Percentiles rank a stretch among this genome's conserved stretches.
Evolutionary conservation across 2,329 filamentous ascomycete genomes (phyloP).

Genomic region (Allantophomopsis lycopodina): DNA sequence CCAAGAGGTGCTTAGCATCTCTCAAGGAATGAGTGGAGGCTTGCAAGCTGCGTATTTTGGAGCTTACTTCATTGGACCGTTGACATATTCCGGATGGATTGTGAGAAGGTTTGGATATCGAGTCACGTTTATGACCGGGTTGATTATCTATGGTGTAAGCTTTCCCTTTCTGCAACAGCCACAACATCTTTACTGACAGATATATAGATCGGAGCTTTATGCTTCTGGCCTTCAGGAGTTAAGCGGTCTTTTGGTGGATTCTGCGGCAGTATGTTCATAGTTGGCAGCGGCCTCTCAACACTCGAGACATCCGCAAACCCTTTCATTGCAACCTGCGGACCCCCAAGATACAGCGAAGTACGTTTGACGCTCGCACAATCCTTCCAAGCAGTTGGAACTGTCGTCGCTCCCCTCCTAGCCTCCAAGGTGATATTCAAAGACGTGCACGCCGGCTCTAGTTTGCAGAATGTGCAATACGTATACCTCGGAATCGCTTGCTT

Average conservation of each 20-base stretch:
- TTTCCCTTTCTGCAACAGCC: constrained; percentile 46
- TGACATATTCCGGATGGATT: constrained; percentile 52
- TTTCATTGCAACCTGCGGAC: constrained; percentile 33
- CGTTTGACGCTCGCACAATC: constrained; percentile 64
- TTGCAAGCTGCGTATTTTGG: constrained; percentile 22
- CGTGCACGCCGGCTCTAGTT: constrained; percentile 36
- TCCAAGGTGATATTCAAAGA: constrained; percentile 59
- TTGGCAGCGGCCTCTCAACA: constrained; percentile 58
- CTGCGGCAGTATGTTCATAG: constrained; percentile 37
- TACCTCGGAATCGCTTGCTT: constrained; percentile 61
- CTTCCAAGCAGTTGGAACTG: constrained; percentile 61
- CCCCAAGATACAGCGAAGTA: constrained; percentile 55
- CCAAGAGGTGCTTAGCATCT: constrained; percentile 23
- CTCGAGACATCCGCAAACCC: constrained; percentile 68
- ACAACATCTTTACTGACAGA: constrained; percentile 41
- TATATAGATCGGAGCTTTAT: too few species aligned
- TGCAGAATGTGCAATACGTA: constrained; percentile 60
- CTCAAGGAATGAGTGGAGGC: constrained; percentile 1
- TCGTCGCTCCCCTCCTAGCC: constrained; percentile 57
- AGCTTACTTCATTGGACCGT: constrained; percentile 57
- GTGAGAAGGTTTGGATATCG: constrained; percentile 48
- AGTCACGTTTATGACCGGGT: constrained; percentile 50
- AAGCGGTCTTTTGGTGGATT: constrained; percentile 19
- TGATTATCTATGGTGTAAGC: constrained; percentile 48
- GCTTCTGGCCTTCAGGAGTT: constrained; percentile 26